These are phyloP conservation scores for Paulownia fortunei DNA, from an alignment of 257 asterid genomes.

Conservation along the genomic window DNA sequence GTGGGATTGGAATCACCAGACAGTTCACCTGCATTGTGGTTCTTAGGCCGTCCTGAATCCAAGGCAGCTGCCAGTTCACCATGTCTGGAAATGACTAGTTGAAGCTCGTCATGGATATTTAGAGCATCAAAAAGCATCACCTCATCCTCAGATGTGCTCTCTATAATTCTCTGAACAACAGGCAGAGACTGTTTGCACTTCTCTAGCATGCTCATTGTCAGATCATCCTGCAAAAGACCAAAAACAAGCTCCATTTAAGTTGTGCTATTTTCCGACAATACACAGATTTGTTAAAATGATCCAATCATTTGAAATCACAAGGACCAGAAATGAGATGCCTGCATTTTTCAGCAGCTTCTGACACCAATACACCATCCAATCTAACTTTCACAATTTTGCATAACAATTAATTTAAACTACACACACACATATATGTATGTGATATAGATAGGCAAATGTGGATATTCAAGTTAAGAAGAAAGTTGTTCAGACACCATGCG, in stretches of 20 bases:
- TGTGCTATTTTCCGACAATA: background rate
- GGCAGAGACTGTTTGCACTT: constrained; percentile 73
- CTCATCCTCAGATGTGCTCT: constrained; percentile 71
- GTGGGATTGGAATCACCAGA: constrained; percentile 30
- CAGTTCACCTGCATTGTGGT: constrained; percentile 27
- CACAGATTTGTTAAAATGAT: too few species aligned
- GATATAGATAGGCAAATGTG: background rate
- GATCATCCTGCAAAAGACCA: constrained; percentile 66
- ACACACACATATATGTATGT: background rate
- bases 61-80: constrained; percentile 54
- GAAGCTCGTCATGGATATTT: constrained; percentile 78
- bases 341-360: too few species aligned
- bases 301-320: too few species aligned
- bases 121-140: constrained; percentile 77
- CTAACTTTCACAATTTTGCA: too few species aligned
- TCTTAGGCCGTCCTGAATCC: constrained; percentile 39
- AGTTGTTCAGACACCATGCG: background rate
- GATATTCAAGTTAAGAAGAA: background rate
- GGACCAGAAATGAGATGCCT: too few species aligned
- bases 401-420: too few species aligned
- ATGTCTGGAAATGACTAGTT: constrained; percentile 51
- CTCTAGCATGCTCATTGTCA: constrained; percentile 64
- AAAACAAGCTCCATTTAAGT: background rate
- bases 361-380: too few species aligned
- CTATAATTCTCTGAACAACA: constrained; percentile 62